A percentile compares a stretch with the other conserved stretches of the same genome.
phyloP scores from a whole-genome alignment of 257 asterid species.

The Nyctanthes arbortristis region DNA sequence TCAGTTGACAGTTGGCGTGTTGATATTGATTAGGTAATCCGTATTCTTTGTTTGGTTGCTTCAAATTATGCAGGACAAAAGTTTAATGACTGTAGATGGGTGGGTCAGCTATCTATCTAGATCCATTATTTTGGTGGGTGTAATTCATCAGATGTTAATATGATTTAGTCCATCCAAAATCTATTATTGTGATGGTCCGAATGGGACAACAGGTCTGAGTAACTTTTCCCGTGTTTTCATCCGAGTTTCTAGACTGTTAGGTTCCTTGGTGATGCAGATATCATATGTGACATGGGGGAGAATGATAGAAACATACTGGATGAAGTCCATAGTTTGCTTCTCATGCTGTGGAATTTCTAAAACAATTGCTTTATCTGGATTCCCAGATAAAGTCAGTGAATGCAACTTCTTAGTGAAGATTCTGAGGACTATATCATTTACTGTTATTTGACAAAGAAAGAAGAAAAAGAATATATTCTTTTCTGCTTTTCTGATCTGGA shows the following conservation, averaged over 20 bases:
- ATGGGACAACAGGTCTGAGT: not conserved
- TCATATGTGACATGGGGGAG: not conserved
- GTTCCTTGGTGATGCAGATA: conserved; percentile 8
- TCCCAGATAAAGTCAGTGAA: conserved; percentile 21
- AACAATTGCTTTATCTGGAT: conserved; percentile 10
- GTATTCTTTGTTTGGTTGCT: not conserved
- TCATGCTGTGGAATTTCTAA: not conserved
- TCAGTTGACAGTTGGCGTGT: not conserved
- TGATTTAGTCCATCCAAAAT: not conserved
- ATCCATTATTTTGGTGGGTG: not conserved
- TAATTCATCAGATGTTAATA: not conserved
- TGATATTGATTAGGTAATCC: not conserved
- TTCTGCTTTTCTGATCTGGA: conserved; percentile 26
- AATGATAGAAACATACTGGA: not conserved
- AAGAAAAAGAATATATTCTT: conserved; percentile 23
- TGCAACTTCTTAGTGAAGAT: conserved; percentile 10
- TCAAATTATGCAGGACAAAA: not conserved
- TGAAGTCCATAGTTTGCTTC: conserved; percentile 14
- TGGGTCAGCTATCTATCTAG: not conserved
- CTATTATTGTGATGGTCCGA: not conserved
- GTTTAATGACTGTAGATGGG: not conserved
- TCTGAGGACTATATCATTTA: conserved; percentile 30
- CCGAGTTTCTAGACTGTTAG: not conserved
- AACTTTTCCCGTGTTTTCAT: conserved; percentile 2
- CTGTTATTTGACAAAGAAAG: conserved; percentile 3